Evolutionary conservation across 23 red algal species (phyloP).

Genomic region (Gracilaria caudata): DNA sequence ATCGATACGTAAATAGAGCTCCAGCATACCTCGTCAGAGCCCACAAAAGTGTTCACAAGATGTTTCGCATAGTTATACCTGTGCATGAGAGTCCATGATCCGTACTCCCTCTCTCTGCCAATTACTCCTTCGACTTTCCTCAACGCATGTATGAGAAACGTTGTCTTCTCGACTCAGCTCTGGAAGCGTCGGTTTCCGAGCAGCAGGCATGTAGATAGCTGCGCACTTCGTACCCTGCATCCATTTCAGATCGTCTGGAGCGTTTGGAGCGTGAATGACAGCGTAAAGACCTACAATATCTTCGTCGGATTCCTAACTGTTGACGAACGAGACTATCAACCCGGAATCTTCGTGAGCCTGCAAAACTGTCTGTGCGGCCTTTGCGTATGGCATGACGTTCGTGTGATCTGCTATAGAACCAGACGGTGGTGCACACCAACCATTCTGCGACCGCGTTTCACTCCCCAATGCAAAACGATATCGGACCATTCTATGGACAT

Average conservation of each 20-base stretch:
- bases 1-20: conserved; percentile 88
- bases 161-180: conserved; percentile 37
- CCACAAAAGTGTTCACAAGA: conserved; percentile 58
- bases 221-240: conserved; percentile 53
- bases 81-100: conserved; percentile 98
- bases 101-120: conserved; percentile 90
- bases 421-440: conserved; percentile 50
- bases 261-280: conserved; percentile 66
- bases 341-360: conserved; percentile 35
- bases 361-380: conserved; percentile 67
- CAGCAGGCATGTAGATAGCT: conserved; percentile 56
- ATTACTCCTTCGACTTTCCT: conserved; percentile 71
- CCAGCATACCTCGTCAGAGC: conserved; percentile 64
- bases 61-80: conserved; percentile 75
- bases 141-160: conserved; percentile 32
- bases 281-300: conserved; percentile 55
- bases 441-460: conserved; percentile 62
- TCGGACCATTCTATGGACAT: conserved; percentile 66
- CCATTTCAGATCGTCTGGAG: conserved; percentile 64
- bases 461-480: conserved; percentile 82
- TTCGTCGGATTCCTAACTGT: conserved; percentile 43
- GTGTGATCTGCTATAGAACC: conserved; percentile 43
- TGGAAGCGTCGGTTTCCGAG: conserved; percentile 60
- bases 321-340: conserved; percentile 48
- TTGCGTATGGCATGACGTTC: conserved; percentile 61